Conservation (phyloP, 2,329 filamentous ascomycete species). For the Fusarium papillatum region DNA sequence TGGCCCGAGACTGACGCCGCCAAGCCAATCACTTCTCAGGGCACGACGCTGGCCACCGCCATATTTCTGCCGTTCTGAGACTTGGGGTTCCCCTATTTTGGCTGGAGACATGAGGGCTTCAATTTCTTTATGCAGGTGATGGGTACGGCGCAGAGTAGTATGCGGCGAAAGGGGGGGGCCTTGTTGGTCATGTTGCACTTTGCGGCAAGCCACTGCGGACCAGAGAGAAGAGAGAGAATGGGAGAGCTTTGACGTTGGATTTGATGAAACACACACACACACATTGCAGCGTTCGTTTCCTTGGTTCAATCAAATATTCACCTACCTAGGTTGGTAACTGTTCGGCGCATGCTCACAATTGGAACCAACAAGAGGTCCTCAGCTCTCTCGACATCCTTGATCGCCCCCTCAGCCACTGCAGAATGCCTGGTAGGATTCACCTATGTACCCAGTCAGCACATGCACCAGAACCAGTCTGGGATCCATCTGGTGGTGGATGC, state of each 20-base stretch:
- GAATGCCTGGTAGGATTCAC: neutral
- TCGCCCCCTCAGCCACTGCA: neutral
- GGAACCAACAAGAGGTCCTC: neutral
- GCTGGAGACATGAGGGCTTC: slow-evolving; percentile 8
- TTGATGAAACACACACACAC: neutral
- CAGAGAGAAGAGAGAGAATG: neutral
- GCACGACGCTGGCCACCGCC: slow-evolving; percentile 20
- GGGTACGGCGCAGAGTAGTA: slow-evolving; percentile 4
- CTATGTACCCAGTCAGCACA: neutral
- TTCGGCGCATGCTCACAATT: neutral
- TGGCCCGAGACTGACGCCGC: slow-evolving; percentile 22
- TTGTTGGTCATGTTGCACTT: slow-evolving; percentile 5
- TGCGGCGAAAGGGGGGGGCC: slow-evolving; percentile 7
- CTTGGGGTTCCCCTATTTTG: slow-evolving; percentile 31
- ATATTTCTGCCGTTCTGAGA: slow-evolving; percentile 35
- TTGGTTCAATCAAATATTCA: neutral
- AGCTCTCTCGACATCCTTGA: neutral
- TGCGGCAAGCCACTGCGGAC: neutral
- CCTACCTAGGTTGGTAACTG: neutral
- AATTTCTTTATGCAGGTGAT: slow-evolving; percentile 9
- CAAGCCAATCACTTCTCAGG: slow-evolving; percentile 36
- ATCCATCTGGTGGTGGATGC: neutral
- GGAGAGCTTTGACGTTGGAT: neutral
- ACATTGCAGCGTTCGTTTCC: neutral
- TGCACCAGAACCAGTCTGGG: neutral